Evolutionary conservation across 352 stramenopile genomes (phyloP).

Genomic region (Pilasporangium apinafurcum): DNA sequence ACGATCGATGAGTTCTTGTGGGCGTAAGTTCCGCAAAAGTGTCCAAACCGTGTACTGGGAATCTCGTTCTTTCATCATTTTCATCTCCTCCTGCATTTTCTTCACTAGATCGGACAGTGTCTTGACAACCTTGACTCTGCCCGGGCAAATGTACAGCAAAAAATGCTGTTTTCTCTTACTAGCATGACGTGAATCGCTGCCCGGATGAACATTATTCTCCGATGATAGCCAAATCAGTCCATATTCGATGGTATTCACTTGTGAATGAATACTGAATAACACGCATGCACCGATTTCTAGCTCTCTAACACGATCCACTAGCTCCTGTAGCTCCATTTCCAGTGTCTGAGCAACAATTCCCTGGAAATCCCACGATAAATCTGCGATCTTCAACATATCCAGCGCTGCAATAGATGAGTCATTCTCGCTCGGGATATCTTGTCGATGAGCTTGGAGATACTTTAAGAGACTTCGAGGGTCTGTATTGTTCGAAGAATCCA

Average conservation of each 20-base stretch:
- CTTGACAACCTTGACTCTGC: conserved; percentile 62
- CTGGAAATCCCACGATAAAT: conserved; percentile 59
- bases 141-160: conserved; percentile 56
- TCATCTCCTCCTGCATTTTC: conserved; percentile 48
- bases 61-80: conserved; percentile 7
- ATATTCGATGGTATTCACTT: neutral
- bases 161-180: conserved; percentile 16
- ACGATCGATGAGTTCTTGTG: neutral
- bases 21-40: conserved; percentile 4
- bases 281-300: conserved; percentile 21
- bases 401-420: conserved; percentile 5
- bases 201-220: too few species aligned
- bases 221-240: too few species aligned
- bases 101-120: conserved; percentile 33
- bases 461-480: conserved; percentile 22
- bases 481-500: neutral
- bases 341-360: conserved; percentile 35
- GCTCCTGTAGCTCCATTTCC: conserved; percentile 53
- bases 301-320: conserved; percentile 24
- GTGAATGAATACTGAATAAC: conserved; percentile 16
- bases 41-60: conserved; percentile 38
- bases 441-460: conserved; percentile 2
- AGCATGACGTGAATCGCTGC: neutral
- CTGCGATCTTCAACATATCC: conserved; percentile 18
- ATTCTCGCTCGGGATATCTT: neutral